phyloP scores from a whole-genome alignment of 2,329 filamentous ascomycete species.

The Trichophyton rubrum region DNA sequence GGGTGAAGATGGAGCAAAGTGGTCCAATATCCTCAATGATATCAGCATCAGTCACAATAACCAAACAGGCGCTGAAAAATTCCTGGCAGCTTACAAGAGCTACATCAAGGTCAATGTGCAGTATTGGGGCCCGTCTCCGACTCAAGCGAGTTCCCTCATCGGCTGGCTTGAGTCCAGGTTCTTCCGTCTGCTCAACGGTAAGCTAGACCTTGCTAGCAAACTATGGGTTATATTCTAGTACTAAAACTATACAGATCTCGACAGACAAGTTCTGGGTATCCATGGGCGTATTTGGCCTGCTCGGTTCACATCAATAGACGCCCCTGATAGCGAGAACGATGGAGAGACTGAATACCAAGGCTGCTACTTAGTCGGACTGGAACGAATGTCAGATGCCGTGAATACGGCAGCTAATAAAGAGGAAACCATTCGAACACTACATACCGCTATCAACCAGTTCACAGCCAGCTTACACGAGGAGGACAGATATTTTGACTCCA shows the following conservation, averaged over 20 bases:
- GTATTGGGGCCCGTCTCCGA: conserved; percentile 50
- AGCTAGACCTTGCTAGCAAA: conserved; percentile 18
- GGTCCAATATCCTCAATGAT: conserved; percentile 32
- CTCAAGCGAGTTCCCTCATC: conserved; percentile 44
- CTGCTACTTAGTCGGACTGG: conserved; percentile 50
- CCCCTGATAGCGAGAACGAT: neutral
- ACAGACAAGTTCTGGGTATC: conserved; percentile 40
- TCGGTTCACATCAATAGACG: conserved; percentile 39
- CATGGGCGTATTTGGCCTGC: conserved; percentile 51
- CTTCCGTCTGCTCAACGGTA: conserved; percentile 46
- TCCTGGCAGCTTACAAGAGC: conserved; percentile 40
- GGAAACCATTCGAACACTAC: conserved; percentile 35
- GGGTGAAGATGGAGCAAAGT: conserved; percentile 26
- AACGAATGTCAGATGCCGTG: conserved; percentile 11
- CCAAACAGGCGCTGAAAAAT: conserved; percentile 28
- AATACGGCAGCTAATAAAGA: conserved; percentile 17
- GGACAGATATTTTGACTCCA: conserved; percentile 25
- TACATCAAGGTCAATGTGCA: conserved; percentile 52
- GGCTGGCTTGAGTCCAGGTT: conserved; percentile 54
- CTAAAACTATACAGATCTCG: conserved; percentile 36
- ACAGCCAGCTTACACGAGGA: conserved; percentile 24
- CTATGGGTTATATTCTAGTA: neutral
- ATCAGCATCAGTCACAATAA: conserved; percentile 6
- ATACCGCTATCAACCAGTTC: conserved; percentile 24
- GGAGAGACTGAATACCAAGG: conserved; percentile 42